phyloP scores from a whole-genome alignment of 208 protist genomes.

The Acanthamoeba divionensis region DNA sequence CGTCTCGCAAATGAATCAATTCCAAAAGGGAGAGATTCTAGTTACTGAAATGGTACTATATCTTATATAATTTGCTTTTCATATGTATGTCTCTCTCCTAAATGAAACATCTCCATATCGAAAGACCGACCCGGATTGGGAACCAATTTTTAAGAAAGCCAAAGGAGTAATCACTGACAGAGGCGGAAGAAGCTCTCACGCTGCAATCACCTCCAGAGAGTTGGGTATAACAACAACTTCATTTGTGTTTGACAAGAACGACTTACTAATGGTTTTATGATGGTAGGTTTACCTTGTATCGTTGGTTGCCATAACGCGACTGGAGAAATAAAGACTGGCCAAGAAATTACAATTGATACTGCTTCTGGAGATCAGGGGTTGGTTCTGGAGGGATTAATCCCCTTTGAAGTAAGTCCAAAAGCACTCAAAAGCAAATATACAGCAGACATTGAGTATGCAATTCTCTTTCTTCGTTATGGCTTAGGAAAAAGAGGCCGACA shows the following conservation, averaged over 20 bases:
- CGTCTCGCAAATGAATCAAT: conserved; percentile 32
- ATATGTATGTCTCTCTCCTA: background rate
- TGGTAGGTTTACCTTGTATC: conserved; percentile 20
- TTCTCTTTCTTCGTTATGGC: background rate
- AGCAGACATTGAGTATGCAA: background rate
- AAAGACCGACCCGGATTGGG: conserved; percentile 65
- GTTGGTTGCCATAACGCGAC: conserved; percentile 57
- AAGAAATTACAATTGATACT: conserved; percentile 24
- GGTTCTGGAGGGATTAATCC: background rate
- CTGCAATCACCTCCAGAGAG: conserved; percentile 67
- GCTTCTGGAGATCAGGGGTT: background rate
- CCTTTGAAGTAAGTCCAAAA: background rate
- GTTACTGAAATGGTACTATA: conserved; percentile 58
- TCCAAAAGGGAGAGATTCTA: conserved; percentile 48
- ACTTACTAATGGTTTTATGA: too few species aligned
- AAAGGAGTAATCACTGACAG: conserved; percentile 58
- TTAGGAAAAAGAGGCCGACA: background rate
- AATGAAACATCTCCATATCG: background rate
- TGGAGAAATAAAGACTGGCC: conserved; percentile 25
- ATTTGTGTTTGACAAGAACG: background rate
- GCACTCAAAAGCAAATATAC: background rate
- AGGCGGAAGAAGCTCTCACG: conserved; percentile 67
- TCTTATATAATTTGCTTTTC: background rate
- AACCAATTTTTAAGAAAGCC: conserved; percentile 60
- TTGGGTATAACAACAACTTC: conserved; percentile 43